phyloP scores from a whole-genome alignment of 768 basidiomycete species.

The Chalciporus pseudorubinellus region DNA sequence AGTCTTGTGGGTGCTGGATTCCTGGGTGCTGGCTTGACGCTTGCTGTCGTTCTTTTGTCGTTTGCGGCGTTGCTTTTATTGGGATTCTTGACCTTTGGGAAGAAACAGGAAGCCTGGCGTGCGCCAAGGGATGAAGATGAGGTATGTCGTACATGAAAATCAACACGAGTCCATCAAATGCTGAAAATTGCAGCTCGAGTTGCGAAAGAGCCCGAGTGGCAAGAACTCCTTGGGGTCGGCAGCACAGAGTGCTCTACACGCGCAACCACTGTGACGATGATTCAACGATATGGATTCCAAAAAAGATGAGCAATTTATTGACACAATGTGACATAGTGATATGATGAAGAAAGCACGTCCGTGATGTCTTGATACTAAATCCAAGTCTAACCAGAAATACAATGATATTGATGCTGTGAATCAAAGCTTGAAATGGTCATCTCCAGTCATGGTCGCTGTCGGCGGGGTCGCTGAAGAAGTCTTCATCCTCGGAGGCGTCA shows the following conservation, averaged over 20 bases:
- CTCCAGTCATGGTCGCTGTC: constrained; percentile 35
- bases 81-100: constrained; percentile 35
- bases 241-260: too few relatives aligned
- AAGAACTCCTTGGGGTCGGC: constrained; percentile 3
- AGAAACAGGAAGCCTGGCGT: constrained; percentile 4
- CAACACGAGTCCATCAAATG: neutral
- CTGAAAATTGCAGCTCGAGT: constrained; percentile 20
- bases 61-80: constrained; percentile 40
- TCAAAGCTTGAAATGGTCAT: constrained; percentile 15
- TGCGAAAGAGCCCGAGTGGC: constrained; percentile 18
- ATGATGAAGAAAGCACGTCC: constrained; percentile 15
- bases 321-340: constrained; percentile 2
- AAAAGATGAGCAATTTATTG: constrained; percentile 16
- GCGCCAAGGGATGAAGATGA: constrained; percentile 5
- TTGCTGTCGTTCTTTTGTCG: constrained; percentile 41
- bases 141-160: constrained; percentile 13
- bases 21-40: constrained; percentile 57
- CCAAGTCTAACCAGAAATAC: constrained; percentile 19
- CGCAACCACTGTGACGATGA: too few relatives aligned
- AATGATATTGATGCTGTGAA: constrained; percentile 13
- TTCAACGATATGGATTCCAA: neutral
- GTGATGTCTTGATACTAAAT: constrained; percentile 18
- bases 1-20: constrained; percentile 64
- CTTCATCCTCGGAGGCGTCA: constrained; percentile 51
- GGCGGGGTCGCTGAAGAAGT: constrained; percentile 31